Evolutionary conservation across 371 early-diverging fungal species (phyloP).

Genomic region (Mortierella sp.): DNA sequence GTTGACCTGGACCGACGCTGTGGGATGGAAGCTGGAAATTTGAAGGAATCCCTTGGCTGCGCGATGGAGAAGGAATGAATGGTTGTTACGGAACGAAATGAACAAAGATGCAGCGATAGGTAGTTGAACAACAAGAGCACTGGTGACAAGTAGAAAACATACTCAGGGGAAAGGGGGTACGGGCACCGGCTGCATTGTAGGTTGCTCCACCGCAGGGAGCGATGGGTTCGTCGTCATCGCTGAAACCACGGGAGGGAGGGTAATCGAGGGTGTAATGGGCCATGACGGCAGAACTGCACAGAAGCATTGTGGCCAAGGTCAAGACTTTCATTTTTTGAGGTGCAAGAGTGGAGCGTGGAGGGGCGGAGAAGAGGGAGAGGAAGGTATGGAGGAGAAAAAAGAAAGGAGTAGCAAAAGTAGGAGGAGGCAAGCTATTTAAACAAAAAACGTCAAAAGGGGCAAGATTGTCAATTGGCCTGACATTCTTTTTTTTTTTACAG

Average conservation of each 20-base stretch:
- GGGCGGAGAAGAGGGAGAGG: neutral
- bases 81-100: neutral
- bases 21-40: constrained; percentile 63
- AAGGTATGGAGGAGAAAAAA: neutral
- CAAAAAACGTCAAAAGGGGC: constrained; percentile 13
- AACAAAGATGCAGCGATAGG: neutral
- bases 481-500: neutral
- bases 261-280: constrained; percentile 68
- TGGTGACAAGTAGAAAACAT: constrained; percentile 14
- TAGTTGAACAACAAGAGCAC: no score
- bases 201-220: constrained; percentile 66
- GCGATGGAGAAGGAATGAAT: neutral
- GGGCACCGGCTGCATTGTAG: constrained; percentile 57
- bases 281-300: constrained; percentile 49
- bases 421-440: neutral
- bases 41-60: constrained; percentile 64
- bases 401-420: neutral
- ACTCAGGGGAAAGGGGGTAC: constrained; percentile 64
- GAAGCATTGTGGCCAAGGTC: constrained; percentile 37
- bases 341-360: neutral
- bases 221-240: constrained; percentile 62
- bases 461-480: neutral
- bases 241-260: constrained; percentile 69
- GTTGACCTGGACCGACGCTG: constrained; percentile 63
- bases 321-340: constrained; percentile 42